Percentiles rank a stretch among this genome's conserved stretches.
phyloP scores from a whole-genome alignment of 2,329 filamentous ascomycete species.

The Coniochaeta sp. region DNA sequence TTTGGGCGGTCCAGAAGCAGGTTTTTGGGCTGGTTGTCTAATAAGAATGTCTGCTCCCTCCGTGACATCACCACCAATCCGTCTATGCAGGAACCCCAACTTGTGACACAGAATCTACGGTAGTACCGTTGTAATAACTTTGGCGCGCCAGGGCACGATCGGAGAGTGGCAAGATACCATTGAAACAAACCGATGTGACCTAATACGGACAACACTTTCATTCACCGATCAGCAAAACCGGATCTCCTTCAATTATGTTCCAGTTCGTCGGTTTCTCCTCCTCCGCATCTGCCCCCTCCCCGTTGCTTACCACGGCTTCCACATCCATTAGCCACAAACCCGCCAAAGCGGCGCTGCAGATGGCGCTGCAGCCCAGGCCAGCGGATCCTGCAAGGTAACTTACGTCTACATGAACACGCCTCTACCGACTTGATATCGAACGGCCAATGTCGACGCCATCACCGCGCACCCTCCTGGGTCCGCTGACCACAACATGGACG shows the following conservation, averaged over 20 bases:
- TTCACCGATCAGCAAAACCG: not conserved
- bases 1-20: not conserved
- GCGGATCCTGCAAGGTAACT: not conserved
- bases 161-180: not conserved
- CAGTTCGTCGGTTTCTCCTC: not conserved
- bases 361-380: not conserved
- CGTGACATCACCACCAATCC: not conserved
- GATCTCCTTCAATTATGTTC: not conserved
- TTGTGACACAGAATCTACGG: not conserved
- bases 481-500: conserved; percentile 1
- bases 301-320: not conserved
- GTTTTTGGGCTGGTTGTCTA: not conserved
- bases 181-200: not conserved
- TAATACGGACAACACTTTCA: not conserved
- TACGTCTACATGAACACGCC: not conserved
- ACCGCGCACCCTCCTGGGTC: conserved; percentile 1
- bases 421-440: not conserved
- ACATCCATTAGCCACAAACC: not conserved
- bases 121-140: not conserved
- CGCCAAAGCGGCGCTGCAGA: not conserved
- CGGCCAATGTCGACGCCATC: not conserved
- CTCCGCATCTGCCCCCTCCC: not conserved
- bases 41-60: not conserved
- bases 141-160: not conserved
- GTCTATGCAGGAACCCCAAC: not conserved